phyloP scores from a whole-genome alignment of 2,329 filamentous ascomycete species.

The Ascosphaera apis region DNA sequence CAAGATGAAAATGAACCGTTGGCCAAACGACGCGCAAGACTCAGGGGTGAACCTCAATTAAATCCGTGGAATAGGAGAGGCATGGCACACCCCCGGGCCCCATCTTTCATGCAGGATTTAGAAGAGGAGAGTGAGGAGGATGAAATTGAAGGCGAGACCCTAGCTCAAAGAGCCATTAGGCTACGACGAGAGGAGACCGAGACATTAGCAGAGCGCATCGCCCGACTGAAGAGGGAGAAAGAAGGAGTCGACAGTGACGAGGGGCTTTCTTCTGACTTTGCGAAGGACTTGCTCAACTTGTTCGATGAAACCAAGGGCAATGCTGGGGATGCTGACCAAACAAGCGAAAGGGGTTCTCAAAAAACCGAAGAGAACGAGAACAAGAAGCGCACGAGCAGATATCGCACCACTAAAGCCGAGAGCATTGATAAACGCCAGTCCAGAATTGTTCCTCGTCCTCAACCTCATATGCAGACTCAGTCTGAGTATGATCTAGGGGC shows the following conservation, averaged over 20 bases:
- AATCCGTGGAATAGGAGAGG: constrained; percentile 11
- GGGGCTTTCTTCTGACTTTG: constrained; percentile 13
- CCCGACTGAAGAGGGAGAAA: not conserved
- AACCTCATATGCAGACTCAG: no score
- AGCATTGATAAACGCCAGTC: not conserved
- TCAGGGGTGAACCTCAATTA: constrained; percentile 35
- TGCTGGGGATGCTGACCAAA: not conserved
- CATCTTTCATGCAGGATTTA: constrained; percentile 8
- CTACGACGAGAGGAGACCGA: constrained; percentile 13
- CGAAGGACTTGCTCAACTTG: constrained; percentile 20
- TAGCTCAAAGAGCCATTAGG: constrained; percentile 21
- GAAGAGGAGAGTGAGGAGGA: constrained; percentile 12
- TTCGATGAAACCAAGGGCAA: constrained; percentile 9
- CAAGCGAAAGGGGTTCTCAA: not conserved
- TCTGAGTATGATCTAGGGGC: constrained; percentile 6
- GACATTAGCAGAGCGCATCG: not conserved
- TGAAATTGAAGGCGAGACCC: constrained; percentile 20
- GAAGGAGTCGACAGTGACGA: not conserved
- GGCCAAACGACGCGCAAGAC: constrained; percentile 48
- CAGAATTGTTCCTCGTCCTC: not conserved
- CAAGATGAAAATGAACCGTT: constrained; percentile 85
- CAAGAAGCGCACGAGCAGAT: not conserved
- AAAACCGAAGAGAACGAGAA: not conserved
- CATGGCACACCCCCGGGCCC: constrained; percentile 13
- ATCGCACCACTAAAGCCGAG: not conserved